These are phyloP conservation scores for Didymella glomerata DNA, from an alignment of 2,329 filamentous ascomycete species.

Conservation along the genomic window DNA sequence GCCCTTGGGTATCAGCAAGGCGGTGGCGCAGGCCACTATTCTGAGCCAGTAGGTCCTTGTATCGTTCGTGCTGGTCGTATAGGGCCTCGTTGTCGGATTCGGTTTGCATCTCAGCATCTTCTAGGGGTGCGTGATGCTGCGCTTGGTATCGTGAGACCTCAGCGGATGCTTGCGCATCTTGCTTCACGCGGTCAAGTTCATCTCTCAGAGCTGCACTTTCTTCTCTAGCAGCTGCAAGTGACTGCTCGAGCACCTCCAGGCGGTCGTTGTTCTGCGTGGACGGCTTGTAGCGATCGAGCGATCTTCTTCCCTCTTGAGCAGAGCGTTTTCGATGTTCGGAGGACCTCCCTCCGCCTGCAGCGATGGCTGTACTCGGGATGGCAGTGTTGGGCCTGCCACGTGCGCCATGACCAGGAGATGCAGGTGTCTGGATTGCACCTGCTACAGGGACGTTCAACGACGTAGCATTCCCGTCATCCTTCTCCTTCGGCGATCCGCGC, in stretches of 20 bases:
- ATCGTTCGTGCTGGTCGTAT: conserved; percentile 4
- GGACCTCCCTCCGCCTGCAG: not conserved
- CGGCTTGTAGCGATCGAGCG: no score
- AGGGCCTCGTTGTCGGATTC: not conserved
- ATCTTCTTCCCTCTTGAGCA: not conserved
- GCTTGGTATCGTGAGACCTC: conserved; percentile 32
- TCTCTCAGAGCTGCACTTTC: conserved; percentile 36
- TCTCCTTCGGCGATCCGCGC: conserved; percentile 14
- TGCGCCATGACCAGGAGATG: not conserved
- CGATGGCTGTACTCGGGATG: not conserved
- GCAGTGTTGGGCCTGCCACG: not conserved
- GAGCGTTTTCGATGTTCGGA: not conserved
- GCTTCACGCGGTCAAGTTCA: conserved; percentile 38
- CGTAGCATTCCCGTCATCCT: not conserved
- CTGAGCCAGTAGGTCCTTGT: conserved; percentile 28
- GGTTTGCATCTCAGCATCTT: not conserved
- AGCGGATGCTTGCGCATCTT: conserved; percentile 31
- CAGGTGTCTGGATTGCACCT: not conserved
- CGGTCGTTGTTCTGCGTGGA: conserved; percentile 10
- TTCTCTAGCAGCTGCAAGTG: conserved; percentile 33
- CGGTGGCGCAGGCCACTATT: conserved; percentile 37
- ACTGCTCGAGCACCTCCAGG: conserved; percentile 40
- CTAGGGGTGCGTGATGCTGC: conserved; percentile 6
- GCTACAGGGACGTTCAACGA: not conserved
- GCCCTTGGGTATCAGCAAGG: conserved; percentile 38